Evolutionary conservation across 1,139 yeast species (phyloP).

Genomic region (Kodamaea fungicola): DNA sequence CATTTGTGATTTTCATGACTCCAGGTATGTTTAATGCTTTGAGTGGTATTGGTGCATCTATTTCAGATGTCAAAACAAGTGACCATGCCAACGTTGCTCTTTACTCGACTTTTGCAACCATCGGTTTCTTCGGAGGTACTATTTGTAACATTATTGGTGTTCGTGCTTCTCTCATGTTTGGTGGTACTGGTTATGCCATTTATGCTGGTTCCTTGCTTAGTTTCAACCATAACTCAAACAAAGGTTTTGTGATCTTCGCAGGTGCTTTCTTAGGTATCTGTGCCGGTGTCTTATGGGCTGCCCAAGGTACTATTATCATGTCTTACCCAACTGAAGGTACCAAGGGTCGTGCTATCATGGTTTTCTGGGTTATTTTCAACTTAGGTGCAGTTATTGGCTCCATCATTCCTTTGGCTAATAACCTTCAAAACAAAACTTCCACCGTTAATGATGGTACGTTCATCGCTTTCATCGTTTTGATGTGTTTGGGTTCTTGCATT

Average conservation of each 20-base stretch:
- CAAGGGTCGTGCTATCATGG: conserved; percentile 53
- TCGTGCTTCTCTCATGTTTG: conserved; percentile 45
- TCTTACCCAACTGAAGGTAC: conserved; percentile 53
- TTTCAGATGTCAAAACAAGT: conserved; percentile 37
- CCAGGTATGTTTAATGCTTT: conserved; percentile 61
- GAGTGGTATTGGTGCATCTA: conserved; percentile 52
- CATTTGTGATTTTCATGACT: conserved; percentile 51
- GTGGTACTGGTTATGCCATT: conserved; percentile 55
- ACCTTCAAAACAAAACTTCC: conserved; percentile 33
- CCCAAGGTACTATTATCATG: conserved; percentile 58
- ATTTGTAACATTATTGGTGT: conserved; percentile 54
- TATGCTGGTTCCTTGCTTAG: conserved; percentile 52
- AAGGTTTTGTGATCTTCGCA: conserved; percentile 54
- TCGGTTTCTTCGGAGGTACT: conserved; percentile 62
- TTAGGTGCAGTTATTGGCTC: conserved; percentile 62
- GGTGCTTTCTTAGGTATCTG: conserved; percentile 60
- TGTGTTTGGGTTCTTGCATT: conserved; percentile 45
- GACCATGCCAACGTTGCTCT: conserved; percentile 55
- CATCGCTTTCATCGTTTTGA: conserved; percentile 54
- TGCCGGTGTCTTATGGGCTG: conserved; percentile 59
- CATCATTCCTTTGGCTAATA: conserved; percentile 52
- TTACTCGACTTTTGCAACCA: conserved; percentile 52
- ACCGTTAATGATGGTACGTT: conserved; percentile 53
- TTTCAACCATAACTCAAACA: conserved; percentile 45
- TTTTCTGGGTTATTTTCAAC: conserved; percentile 63